Evolutionary conservation across 306 rosid species (phyloP).

Genomic region (Mucuna pruriens): DNA sequence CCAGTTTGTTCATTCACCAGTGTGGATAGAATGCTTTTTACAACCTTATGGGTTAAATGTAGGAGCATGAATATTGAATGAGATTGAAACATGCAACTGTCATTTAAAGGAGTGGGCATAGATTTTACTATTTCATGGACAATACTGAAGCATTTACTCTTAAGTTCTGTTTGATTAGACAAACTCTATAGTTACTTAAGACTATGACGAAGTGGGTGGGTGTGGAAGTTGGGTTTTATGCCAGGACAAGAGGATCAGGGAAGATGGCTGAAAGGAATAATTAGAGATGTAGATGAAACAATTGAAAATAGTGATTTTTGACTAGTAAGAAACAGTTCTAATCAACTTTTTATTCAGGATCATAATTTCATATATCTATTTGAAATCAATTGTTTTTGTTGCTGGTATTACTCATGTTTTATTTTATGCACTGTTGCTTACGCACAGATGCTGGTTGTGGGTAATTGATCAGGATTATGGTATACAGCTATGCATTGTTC

Average conservation of each 20-base stretch:
- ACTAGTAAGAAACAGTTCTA: constrained; percentile 15
- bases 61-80: neutral
- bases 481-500: neutral
- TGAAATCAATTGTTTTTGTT: neutral
- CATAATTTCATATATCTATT: neutral
- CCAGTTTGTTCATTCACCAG: neutral
- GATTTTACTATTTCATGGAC: neutral
- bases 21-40: constrained; percentile 1
- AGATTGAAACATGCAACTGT: neutral
- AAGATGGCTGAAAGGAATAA: constrained; percentile 21
- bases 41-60: constrained; percentile 8
- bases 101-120: neutral
- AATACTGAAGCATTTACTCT: constrained; percentile 3
- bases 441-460: neutral
- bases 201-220: neutral
- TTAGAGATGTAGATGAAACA: constrained; percentile 4
- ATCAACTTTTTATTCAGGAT: neutral
- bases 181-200: neutral
- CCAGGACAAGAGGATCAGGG: constrained; percentile 12
- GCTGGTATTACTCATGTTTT: neutral
- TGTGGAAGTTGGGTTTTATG: constrained; percentile 16
- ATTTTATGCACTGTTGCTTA: constrained; percentile 20
- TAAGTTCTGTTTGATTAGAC: constrained; percentile 23
- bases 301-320: constrained; percentile 1
- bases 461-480: constrained; percentile 16